Evolutionary conservation across 2,329 filamentous ascomycete genomes (phyloP), one percentile per base, ranked within the genome.

Genomic region (Fusarium armeniacum): DNA sequence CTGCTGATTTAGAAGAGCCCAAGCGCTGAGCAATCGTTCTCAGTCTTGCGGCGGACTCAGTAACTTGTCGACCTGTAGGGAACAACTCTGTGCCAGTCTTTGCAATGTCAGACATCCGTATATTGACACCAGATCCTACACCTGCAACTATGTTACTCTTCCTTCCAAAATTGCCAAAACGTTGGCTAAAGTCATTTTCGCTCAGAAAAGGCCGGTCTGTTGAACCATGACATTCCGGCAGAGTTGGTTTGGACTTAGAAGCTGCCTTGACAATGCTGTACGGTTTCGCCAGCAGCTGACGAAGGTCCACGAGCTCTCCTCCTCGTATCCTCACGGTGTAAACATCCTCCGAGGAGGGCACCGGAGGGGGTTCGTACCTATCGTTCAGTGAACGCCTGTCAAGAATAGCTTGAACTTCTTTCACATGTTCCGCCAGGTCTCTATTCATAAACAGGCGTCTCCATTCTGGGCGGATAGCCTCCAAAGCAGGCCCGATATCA

Each of bases 401-500:
- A 28, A 75, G 60, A n/a, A 75, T 56, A 10, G 32, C 16, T 40
- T 75, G 73, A 2, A 75, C 67, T 3, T 44, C 26, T 26, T 66
- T 46, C 15, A 75, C 38, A 18, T 75, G 69, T 11, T 65, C 61
- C 9, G 65, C 54, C 18, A 75, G 30, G 30, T 74, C 71, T 44
- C 58, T 58, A 24, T 75, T 75, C 57, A 65, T 69, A 30, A 59
- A 74, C 7, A 75, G 38, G 3, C 73, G 69, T 44, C 52, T 74
- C 73, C 73, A 76, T 59, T 76, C 73, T 15, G 73, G 61, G 4
- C 73, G 65, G 13, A 76, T 69, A 8, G 63, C 67, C 24, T 73
- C 67, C 50, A 76, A 44, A 7, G 72, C 74, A 28, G 61, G 46
- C 9, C 56, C 65, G 3, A 76, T 59, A 7, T 76, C 73, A n/a